A percentile compares a stretch with the other conserved stretches of the same genome.
Conservation (phyloP, 192 early-diverging fungal species). For the Coemansia sp. region DNA sequence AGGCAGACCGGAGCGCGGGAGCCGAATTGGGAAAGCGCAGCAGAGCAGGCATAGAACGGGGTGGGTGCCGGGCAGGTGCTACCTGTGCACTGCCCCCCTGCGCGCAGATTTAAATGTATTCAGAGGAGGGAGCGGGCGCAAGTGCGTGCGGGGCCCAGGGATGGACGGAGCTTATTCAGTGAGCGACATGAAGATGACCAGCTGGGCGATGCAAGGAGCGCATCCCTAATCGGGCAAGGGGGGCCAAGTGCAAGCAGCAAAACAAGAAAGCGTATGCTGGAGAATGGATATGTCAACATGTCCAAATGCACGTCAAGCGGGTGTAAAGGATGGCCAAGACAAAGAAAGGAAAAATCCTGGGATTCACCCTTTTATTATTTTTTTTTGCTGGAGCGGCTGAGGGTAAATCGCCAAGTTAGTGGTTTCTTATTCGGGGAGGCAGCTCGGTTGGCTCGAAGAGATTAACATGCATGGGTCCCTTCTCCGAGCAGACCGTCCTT, state of each 20-base stretch:
- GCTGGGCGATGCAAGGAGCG: conserved; percentile 14
- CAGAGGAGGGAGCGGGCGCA: not conserved
- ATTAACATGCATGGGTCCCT: conserved; percentile 17
- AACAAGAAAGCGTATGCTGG: conserved; percentile 6
- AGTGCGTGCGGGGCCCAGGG: not conserved
- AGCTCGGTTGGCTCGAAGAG: not conserved
- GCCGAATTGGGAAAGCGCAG: not conserved
- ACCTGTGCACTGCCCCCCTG: not conserved
- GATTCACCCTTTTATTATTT: conserved; percentile 2
- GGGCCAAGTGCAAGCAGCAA: not conserved
- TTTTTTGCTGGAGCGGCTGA: conserved; percentile 12
- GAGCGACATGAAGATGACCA: conserved; percentile 9
- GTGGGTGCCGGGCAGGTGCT: not conserved
- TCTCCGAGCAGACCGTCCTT: not conserved
- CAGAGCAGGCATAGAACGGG: not conserved
- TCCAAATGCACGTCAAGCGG: conserved; percentile 9
- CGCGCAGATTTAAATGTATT: conserved; percentile 7
- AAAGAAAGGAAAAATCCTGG: conserved; percentile 1
- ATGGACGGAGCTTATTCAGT: conserved; percentile 3
- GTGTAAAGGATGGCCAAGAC: too few relatives aligned
- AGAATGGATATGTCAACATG: conserved; percentile 15
- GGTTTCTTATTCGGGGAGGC: conserved; percentile 13
- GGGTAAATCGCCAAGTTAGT: conserved; percentile 19
- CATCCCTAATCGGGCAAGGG: conserved; percentile 6
- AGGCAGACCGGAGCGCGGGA: conserved; percentile 1